Evolutionary conservation across 495 filamentous ascomycete species (phyloP), one percentile per base, ranked within the genome.

Genomic region (Pseudevernia furfuracea): DNA sequence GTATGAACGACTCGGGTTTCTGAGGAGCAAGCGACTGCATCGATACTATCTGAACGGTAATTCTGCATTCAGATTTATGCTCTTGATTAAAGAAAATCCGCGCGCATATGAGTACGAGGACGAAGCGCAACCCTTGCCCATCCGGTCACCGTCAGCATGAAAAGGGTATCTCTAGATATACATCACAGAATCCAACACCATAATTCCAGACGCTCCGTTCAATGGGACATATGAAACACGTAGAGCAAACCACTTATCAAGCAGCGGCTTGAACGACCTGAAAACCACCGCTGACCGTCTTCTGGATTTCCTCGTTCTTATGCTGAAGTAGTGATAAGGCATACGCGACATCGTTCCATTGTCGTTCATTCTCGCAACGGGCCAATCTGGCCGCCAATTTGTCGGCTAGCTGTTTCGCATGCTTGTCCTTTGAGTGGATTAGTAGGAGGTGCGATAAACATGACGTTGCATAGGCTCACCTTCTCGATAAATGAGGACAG

Each of bases 41-140:
- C 83, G 95, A 53, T 99, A 99, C 71, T 99, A 99, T 70, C 75
- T 99, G 55, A 97, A 97, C 71, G 95, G 95, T 14, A 97, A 92
- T 74, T 94, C 91, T 52, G 95, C 95, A 2, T 97, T 92, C 74
- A 80, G 95, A 44, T 77, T 99, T 17, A 83, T 97, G 28, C 75
- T 99, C 53, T 88, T 92, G 62, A 76, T 98, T 60, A 96, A 89
- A 74, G 81, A 83, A 66, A 82, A 83, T 36, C 74, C 78, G 19
- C 75, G 75, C 23, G 74, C 74, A 5, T 74, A 64, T 39, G 73
- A 77, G 64, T 77, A 81, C 59, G 73, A 79, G 11, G 74, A 76
- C 53, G 72, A 71, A 17, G 64, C 68, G 17, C 59, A 72, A 30
- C 58, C 64, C 12, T 44, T 59, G 10, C 70, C 62, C 25, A 43